Evolutionary conservation across 1,284 basidiomycete genomes (phyloP).

Genomic region (Anthracocystis walkeri): DNA sequence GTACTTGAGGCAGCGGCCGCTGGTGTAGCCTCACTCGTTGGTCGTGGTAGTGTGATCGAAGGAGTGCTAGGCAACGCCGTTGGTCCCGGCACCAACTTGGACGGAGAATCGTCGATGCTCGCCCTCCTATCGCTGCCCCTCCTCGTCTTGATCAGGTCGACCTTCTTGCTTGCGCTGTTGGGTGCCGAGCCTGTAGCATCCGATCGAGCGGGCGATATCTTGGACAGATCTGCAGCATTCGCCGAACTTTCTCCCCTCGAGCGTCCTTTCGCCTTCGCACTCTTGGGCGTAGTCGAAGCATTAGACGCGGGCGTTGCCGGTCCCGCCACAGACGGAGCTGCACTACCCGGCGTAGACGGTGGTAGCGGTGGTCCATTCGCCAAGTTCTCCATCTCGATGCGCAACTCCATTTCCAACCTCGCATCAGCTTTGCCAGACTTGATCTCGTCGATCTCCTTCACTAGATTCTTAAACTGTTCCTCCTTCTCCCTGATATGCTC

Average conservation of each 20-base stretch:
- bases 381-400: conserved; percentile 52
- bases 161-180: conserved; percentile 29
- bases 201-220: conserved; percentile 20
- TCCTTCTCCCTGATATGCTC: conserved; percentile 59
- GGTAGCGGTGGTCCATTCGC: conserved; percentile 44
- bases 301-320: conserved; percentile 26
- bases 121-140: conserved; percentile 23
- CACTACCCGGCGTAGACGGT: conserved; percentile 29
- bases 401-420: conserved; percentile 39
- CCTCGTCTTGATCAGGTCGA: conserved; percentile 13
- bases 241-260: conserved; percentile 33
- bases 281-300: conserved; percentile 40
- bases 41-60: conserved; percentile 27
- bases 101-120: conserved; percentile 40
- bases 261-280: conserved; percentile 34
- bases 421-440: conserved; percentile 46
- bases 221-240: conserved; percentile 25
- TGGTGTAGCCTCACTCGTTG: conserved; percentile 1
- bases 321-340: conserved; percentile 21
- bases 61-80: conserved; percentile 27
- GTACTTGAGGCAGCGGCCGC: neutral
- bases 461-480: conserved; percentile 44
- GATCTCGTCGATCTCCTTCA: conserved; percentile 53
- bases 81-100: conserved; percentile 23
- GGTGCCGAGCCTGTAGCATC: conserved; percentile 18